A percentile compares a stretch with the other conserved stretches of the same genome.
phyloP scores from a whole-genome alignment of 2,329 filamentous ascomycete species.

The Aureobasidium lini region DNA sequence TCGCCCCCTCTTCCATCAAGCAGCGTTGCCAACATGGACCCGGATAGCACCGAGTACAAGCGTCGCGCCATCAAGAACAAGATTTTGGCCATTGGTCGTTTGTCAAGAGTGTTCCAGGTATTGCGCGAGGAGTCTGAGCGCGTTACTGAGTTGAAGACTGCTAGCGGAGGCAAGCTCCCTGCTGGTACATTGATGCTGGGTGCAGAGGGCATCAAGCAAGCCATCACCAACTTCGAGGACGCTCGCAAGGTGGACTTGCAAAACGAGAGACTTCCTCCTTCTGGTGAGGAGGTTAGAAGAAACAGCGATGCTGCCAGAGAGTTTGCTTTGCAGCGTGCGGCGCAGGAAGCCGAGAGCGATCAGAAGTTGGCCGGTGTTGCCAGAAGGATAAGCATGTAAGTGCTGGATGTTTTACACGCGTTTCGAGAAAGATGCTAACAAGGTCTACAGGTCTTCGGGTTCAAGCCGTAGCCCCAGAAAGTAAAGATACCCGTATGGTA shows the following conservation, averaged over 20 bases:
- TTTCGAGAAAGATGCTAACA: constrained; percentile 16
- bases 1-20: constrained; percentile 60
- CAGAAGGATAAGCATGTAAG: constrained; percentile 93
- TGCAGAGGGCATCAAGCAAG: constrained; percentile 96
- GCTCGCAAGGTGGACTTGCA: constrained; percentile 93
- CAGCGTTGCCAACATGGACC: constrained; percentile 48
- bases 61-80: constrained; percentile 98
- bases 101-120: constrained; percentile 97
- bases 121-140: constrained; percentile 93
- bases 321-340: constrained; percentile 77
- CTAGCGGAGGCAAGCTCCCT: constrained; percentile 82
- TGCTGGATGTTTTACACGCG: constrained; percentile 9
- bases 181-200: constrained; percentile 96
- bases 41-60: constrained; percentile 88
- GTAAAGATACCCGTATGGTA: neutral
- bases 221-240: constrained; percentile 94
- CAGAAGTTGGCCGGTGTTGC: constrained; percentile 78
- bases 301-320: constrained; percentile 74
- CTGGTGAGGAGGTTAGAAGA: constrained; percentile 80
- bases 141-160: constrained; percentile 96
- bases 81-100: constrained; percentile 90
- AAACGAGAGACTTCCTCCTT: constrained; percentile 90
- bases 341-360: constrained; percentile 86
- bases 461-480: constrained; percentile 28
- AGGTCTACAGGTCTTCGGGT: constrained; percentile 32